Percentiles rank a stretch among this genome's conserved stretches.
Conservation (phyloP, 176 grass and related monocot genomes). For the Oryza australiensis region DNA sequence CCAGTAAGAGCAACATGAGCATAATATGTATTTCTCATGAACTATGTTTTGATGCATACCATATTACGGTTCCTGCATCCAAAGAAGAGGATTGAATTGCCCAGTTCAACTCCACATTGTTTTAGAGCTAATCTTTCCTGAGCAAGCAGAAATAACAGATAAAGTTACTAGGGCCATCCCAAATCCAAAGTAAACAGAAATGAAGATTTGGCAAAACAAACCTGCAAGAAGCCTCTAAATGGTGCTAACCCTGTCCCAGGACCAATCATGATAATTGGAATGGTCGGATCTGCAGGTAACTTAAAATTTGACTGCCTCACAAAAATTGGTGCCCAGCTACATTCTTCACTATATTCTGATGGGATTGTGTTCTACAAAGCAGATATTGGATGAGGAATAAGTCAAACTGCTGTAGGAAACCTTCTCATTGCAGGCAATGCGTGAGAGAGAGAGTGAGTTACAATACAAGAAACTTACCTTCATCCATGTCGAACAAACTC, state of each 20-base stretch:
- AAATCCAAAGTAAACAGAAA: conserved; percentile 1
- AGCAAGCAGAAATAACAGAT: neutral
- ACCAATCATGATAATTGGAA: conserved; percentile 98
- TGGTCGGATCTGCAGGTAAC: conserved; percentile 65
- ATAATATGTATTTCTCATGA: neutral
- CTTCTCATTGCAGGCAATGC: conserved; percentile 9
- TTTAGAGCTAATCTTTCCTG: conserved; percentile 91
- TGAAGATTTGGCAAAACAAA: conserved; percentile 38
- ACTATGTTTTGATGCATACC: conserved; percentile 44
- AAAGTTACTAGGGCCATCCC: conserved; percentile 3
- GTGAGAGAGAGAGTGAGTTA: neutral
- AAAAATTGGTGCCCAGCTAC: conserved; percentile 95
- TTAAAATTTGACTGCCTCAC: conserved; percentile 94
- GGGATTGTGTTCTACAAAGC: conserved; percentile 72
- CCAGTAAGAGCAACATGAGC: conserved; percentile 4
- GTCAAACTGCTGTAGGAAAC: conserved; percentile 13
- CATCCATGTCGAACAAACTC: conserved; percentile 97
- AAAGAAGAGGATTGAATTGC: conserved; percentile 73
- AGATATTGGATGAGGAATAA: conserved; percentile 16
- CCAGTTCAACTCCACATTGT: conserved; percentile 70
- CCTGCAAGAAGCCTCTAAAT: conserved; percentile 98
- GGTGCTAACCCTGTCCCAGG: conserved; percentile 91
- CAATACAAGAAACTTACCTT: conserved; percentile 54
- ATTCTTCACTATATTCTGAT: conserved; percentile 74
- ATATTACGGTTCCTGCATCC: conserved; percentile 92